Percentiles rank a stretch among this genome's conserved stretches.
Conservation (phyloP, 306 rosid species). For the Fragaria vesca region DNA sequence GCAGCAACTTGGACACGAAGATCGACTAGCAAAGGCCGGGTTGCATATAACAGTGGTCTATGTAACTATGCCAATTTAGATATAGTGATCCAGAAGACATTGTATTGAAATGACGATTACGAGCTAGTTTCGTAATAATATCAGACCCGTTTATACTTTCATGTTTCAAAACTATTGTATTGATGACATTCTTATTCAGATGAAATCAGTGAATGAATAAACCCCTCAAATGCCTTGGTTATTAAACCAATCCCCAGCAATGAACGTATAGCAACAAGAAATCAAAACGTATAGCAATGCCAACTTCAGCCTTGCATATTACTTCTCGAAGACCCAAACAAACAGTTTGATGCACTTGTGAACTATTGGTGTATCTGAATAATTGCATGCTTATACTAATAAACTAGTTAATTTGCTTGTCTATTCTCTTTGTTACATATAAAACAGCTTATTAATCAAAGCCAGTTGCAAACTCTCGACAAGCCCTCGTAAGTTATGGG, state of each 20-base stretch:
- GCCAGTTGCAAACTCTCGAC: conserved; percentile 31
- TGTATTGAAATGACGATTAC: neutral
- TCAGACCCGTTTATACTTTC: neutral
- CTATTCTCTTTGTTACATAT: conserved; percentile 1
- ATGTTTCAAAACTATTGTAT: neutral
- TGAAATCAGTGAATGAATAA: neutral
- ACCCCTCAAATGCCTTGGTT: neutral
- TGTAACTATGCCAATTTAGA: neutral
- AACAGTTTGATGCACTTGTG: neutral
- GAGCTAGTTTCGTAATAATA: neutral
- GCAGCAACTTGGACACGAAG: neutral
- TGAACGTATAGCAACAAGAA: neutral
- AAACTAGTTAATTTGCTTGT: neutral
- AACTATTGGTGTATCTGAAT: neutral
- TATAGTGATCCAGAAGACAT: neutral
- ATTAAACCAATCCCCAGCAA: neutral
- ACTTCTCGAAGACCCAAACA: conserved; percentile 20
- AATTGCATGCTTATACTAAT: conserved; percentile 6
- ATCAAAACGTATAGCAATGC: neutral
- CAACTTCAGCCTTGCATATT: conserved; percentile 6
- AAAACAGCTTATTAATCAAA: neutral
- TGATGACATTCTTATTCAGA: neutral
- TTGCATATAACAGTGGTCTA: neutral
- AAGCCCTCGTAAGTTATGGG: conserved; percentile 32
- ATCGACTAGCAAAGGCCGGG: neutral